Percentiles rank a stretch among this genome's conserved stretches.
Evolutionary conservation across 73 alveolate species (phyloP).

Genomic region (Effrenium voratum): DNA sequence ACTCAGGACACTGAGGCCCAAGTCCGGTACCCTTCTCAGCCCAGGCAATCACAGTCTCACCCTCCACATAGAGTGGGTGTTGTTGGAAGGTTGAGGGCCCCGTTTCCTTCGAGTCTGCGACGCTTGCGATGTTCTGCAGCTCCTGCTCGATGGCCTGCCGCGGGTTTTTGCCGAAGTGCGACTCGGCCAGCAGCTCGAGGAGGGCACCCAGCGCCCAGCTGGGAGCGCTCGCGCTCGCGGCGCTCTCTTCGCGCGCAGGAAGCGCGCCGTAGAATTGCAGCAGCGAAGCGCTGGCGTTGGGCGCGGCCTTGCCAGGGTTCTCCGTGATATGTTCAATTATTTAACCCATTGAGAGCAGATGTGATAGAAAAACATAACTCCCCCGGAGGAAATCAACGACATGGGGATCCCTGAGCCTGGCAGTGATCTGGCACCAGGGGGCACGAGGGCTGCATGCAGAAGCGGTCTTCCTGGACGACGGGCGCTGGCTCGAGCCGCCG

Average conservation of each 20-base stretch:
- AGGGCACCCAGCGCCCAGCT: neutral
- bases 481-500: neutral
- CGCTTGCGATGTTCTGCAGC: neutral
- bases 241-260: too few species aligned
- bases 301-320: neutral
- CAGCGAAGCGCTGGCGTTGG: neutral
- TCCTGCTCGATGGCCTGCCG: neutral
- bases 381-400: too few species aligned
- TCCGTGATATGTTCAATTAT: too few species aligned
- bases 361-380: too few species aligned
- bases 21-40: too few species aligned
- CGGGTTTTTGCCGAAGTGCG: neutral
- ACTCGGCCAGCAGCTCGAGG: neutral
- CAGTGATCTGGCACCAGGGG: neutral
- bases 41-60: too few species aligned
- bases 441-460: neutral
- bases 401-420: neutral
- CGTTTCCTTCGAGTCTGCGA: too few species aligned
- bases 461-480: neutral
- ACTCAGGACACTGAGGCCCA: conserved; percentile 4
- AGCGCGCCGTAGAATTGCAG: too few species aligned
- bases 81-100: neutral
- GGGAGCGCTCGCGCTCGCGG: too few species aligned
- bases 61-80: neutral
- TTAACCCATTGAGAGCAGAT: too few species aligned